phyloP scores from a whole-genome alignment of 2,329 filamentous ascomycete species.

The Penicillium italicum region DNA sequence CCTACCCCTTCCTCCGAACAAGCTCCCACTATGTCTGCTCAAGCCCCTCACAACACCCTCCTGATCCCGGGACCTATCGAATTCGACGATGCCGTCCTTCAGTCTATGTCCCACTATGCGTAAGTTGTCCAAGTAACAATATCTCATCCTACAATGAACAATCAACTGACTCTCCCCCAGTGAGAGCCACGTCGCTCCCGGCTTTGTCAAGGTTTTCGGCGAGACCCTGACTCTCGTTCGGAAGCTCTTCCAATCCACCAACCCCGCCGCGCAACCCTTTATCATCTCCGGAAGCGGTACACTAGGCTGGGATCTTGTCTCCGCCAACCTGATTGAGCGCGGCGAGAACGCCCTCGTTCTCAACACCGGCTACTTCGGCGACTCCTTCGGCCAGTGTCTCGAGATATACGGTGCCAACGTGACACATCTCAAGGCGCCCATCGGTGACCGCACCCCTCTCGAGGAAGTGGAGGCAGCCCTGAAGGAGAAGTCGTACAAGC shows the following conservation, averaged over 20 bases:
- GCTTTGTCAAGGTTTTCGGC: conserved; percentile 86
- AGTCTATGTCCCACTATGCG: conserved; percentile 89
- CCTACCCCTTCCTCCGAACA: conserved; percentile 23
- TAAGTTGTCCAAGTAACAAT: conserved; percentile 16
- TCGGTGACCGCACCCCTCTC: conserved; percentile 82
- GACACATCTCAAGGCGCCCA: conserved; percentile 82
- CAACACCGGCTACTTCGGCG: conserved; percentile 95
- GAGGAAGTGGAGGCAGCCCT: conserved; percentile 84
- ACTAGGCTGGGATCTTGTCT: conserved; percentile 92
- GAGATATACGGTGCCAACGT: conserved; percentile 85
- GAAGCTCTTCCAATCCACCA: conserved; percentile 88
- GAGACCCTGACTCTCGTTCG: conserved; percentile 84
- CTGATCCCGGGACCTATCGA: conserved; percentile 97
- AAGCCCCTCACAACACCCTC: conserved; percentile 65
- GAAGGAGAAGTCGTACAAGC: conserved; percentile 87
- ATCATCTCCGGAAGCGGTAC: conserved; percentile 93
- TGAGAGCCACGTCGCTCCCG: conserved; percentile 87
- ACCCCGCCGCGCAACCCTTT: conserved; percentile 81
- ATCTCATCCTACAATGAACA: not conserved
- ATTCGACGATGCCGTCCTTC: conserved; percentile 93
- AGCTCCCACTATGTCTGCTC: conserved; percentile 52
- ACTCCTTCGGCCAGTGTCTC: conserved; percentile 90
- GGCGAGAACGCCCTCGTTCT: conserved; percentile 90
- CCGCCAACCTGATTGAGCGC: conserved; percentile 85
- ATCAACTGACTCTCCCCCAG: conserved; percentile 45